Evolutionary conservation across 495 filamentous ascomycete species (phyloP).

Genomic region (Aspergillus sparsus): DNA sequence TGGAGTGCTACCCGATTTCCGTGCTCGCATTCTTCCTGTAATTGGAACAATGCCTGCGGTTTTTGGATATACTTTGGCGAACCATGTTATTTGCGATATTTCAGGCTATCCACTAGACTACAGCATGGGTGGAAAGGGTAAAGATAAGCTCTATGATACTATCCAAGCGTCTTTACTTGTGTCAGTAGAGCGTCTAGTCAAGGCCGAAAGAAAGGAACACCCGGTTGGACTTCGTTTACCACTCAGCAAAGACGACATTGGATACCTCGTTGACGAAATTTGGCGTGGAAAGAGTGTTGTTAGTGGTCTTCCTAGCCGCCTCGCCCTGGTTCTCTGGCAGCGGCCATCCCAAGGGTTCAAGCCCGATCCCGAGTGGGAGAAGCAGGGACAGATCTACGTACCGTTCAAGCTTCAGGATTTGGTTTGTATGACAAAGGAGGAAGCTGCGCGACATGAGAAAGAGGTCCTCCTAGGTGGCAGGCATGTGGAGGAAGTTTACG

Average conservation of each 20-base stretch:
- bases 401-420: constrained; percentile 67
- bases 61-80: constrained; percentile 88
- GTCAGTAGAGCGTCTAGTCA: constrained; percentile 69
- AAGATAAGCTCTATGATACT: constrained; percentile 87
- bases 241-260: constrained; percentile 74
- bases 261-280: constrained; percentile 87
- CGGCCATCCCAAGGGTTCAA: constrained; percentile 54
- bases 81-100: constrained; percentile 86
- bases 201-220: constrained; percentile 57
- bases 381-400: constrained; percentile 69
- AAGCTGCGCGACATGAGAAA: constrained; percentile 20
- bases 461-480: constrained; percentile 20
- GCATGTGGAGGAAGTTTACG: constrained; percentile 17
- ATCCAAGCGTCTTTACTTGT: constrained; percentile 72
- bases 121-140: constrained; percentile 66
- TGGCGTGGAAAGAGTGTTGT: constrained; percentile 81
- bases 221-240: constrained; percentile 73
- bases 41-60: constrained; percentile 96
- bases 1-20: constrained; percentile 86
- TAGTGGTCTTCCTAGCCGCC: constrained; percentile 74
- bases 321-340: constrained; percentile 77
- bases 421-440: constrained; percentile 86
- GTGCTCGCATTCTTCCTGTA: constrained; percentile 90
- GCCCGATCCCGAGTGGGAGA: constrained; percentile 39
- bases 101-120: constrained; percentile 87